Base-by-base conservation (phyloP, 2,329 filamentous ascomycete genomes). In the Triangularia setosa region DNA sequence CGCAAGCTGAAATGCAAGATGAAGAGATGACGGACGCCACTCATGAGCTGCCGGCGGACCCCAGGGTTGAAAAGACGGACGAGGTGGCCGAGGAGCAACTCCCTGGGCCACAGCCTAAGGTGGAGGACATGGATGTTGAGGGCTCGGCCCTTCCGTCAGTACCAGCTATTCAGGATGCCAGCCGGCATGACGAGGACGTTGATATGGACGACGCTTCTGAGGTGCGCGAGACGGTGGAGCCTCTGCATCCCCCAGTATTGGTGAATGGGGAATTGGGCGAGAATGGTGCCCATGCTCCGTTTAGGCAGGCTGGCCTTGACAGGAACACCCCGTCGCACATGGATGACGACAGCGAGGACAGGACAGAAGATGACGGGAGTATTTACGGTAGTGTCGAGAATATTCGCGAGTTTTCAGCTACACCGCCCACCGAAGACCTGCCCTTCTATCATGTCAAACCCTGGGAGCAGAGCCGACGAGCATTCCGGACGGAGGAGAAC, bases 301-400 rank as follows among this genome's bases (percentile, higher is more conserved):
- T 64, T 65, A 2, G 64, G 68, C 23, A 67, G 60, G 27, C 69
- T 60, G 55, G 65, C 35, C 44, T 62, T 30, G 23, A 71, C 70
- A 4, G 74, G 0, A 83, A 78, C 64, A 84, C 79, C 7, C 81
- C 82, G 3, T 84, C 82, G 3, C 81, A 80, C 48, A 25, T 28
- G 7, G 78, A 79, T 28, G 80, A 82, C 18, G 80, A 83, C 40
- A 81, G 83, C 58, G 83, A 82, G 30, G 78, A 84, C 59, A 81
- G 82, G 57, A 85, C 83, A 2, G 83, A 86, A 65, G 79, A 83
- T 7, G 84, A 86, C 58, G 83, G 82, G 52, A 78, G 83, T 40
- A 79, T 83, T n/a, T 79, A 78, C 40, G 76, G 81, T 65, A 79
- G 79, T n/a, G 73, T 82, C 25, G 80, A 83, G 48, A 76, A 77